These are phyloP conservation scores for Citrus trifoliata DNA, from an alignment of 345 rosid genomes.

Conservation along the genomic window DNA sequence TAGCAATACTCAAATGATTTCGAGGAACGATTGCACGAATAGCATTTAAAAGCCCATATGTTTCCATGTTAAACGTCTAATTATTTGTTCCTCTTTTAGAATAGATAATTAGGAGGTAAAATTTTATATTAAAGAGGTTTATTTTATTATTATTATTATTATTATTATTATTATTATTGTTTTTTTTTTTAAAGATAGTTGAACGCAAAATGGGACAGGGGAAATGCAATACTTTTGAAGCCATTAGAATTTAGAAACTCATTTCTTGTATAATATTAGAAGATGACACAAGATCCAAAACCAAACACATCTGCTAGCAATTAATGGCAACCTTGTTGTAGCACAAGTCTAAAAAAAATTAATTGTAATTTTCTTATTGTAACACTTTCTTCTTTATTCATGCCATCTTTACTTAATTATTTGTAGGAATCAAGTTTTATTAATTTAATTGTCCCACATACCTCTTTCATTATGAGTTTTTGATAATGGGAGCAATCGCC, in stretches of 20 bases:
- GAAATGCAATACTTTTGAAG: not conserved
- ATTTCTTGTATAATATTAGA: not conserved
- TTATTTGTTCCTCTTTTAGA: not conserved
- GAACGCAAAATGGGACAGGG: not conserved
- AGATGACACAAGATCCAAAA: conserved; percentile 33
- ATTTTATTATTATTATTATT: too few relatives aligned
- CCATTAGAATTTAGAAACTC: not conserved
- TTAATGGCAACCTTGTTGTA: conserved; percentile 7
- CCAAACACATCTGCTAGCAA: conserved; percentile 1
- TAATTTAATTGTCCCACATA: conserved; percentile 18
- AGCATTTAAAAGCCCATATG: not conserved
- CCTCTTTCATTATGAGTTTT: conserved; percentile 8
- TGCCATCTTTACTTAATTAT: not conserved
- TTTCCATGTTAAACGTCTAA: not conserved
- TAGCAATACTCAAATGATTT: not conserved
- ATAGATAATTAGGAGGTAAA: too few relatives aligned
- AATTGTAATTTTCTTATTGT: too few relatives aligned
- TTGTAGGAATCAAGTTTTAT: not conserved
- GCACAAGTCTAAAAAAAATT: not conserved
- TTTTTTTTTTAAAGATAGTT: not conserved
- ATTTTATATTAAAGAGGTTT: too few relatives aligned
- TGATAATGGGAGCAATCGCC: not conserved
- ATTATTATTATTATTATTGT: rapidly evolving
- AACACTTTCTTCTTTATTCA: not conserved
- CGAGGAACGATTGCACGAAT: not conserved